Percentiles rank a stretch among this genome's conserved stretches.
These are phyloP conservation scores for Samsoniella hepiali DNA, from an alignment of 2,329 filamentous ascomycete genomes.

Conservation along the genomic window DNA sequence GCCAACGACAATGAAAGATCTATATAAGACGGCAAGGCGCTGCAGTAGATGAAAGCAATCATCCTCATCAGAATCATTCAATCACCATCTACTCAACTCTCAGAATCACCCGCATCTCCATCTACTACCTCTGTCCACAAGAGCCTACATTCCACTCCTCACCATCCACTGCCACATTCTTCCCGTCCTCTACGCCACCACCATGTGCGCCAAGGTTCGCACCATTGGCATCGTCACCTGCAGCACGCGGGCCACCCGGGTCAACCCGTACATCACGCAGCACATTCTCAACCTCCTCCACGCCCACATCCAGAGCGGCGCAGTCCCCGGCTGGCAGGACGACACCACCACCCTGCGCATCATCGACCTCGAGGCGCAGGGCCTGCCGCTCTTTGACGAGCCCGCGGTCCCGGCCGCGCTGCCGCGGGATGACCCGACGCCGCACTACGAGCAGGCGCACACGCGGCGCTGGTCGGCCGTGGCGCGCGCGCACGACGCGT, in stretches of 20 bases:
- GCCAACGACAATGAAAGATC: background rate
- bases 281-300: slow-evolving; percentile 30
- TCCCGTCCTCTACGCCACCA: background rate
- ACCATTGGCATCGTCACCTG: slow-evolving; percentile 36
- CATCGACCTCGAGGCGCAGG: slow-evolving; percentile 37
- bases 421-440: slow-evolving; percentile 28
- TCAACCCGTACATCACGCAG: slow-evolving; percentile 34
- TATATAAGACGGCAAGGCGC: background rate
- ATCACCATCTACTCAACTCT: background rate
- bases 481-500: slow-evolving; percentile 44
- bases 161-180: background rate
- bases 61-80: background rate
- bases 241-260: slow-evolving; percentile 33
- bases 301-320: background rate
- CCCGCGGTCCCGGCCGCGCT: slow-evolving; percentile 37
- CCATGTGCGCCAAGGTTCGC: slow-evolving; percentile 11
- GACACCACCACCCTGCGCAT: slow-evolving; percentile 25
- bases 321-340: background rate
- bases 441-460: slow-evolving; percentile 39
- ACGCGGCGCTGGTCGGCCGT: slow-evolving; percentile 43
- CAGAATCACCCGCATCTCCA: background rate
- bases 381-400: slow-evolving; percentile 47
- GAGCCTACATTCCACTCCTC: background rate
- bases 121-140: background rate
- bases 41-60: background rate